These are phyloP conservation scores for Stipa capillata DNA, from an alignment of 176 grass and related monocot species.

Conservation along the genomic window DNA sequence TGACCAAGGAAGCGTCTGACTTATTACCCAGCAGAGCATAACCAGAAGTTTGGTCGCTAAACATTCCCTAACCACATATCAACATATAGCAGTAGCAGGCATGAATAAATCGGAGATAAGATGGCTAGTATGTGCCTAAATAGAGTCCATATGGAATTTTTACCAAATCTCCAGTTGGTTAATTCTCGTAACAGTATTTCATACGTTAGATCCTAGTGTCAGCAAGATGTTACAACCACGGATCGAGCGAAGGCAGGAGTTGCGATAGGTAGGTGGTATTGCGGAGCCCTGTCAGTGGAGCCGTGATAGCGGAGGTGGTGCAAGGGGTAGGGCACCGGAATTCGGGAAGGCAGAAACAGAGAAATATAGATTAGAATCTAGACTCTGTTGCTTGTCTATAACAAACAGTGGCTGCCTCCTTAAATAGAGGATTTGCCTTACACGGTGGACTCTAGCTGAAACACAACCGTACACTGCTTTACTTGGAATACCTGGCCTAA, in stretches of 20 bases:
- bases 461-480: no score
- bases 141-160: background rate
- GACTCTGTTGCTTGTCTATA: background rate
- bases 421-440: background rate
- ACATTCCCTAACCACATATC: background rate
- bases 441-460: no score
- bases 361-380: background rate
- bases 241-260: background rate
- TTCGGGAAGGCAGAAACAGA: background rate
- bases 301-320: background rate
- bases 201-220: background rate
- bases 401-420: background rate
- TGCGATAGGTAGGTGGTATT: background rate
- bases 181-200: background rate
- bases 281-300: background rate
- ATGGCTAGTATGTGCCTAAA: background rate
- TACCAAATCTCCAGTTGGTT: background rate
- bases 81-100: background rate
- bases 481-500: no score
- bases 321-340: background rate
- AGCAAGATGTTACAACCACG: background rate
- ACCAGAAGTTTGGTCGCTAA: background rate
- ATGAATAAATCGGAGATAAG: background rate
- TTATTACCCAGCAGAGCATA: background rate
- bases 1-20: background rate